Base-by-base conservation (phyloP, 2,329 filamentous ascomycete species). In the Neofusicoccum ribis region DNA sequence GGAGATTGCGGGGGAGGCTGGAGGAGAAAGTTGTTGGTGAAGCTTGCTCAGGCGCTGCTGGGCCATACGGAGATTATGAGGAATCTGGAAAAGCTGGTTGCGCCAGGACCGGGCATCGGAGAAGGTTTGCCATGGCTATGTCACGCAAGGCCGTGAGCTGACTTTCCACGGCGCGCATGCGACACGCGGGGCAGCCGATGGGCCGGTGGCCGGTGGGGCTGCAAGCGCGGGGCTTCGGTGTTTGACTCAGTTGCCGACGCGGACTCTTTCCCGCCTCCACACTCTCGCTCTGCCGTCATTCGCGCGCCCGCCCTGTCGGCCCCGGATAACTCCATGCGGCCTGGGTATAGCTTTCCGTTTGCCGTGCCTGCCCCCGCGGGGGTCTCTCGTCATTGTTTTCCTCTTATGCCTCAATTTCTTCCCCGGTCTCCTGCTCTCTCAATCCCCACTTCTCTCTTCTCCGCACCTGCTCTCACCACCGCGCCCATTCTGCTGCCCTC, bases 261-360 rank as follows among this genome's bases (percentile, higher is more conserved):
- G 52, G 37, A 58, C 36, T 58, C 37, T 58, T 58, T 58, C 52
- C 52, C 52, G 52, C 52, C 52, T 58, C 52, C 52, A 58, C 52
- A 58, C 52, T 20, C 34, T 20, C 5, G 39, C 39, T 5, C 36
- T 51, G 59, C 59, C 47, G 44, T 50, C 20, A 50, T 62, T 39
- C 11, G 58, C n/a, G 36, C 52, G 17, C 17, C 20, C 11, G 27
- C 52, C 50, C 52, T 12, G 50, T 39, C 62, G 31, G 47, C 15
- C 34, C 36, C 50, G 61, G 49, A 56, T 31, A 27, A 34, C 17
- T 34, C 49, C 23, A 37, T 54, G 37, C 37, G 44, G 17, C 49
- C 51, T 58, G 63, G 63, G 52, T 64, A 64, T 51, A 49, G 63
- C 63, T 64, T 64, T 64, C 63, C 63, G 63, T 56, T 12, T 31